Evolutionary conservation across 345 rosid species (phyloP).

Genomic region (Sisymbrium irio): DNA sequence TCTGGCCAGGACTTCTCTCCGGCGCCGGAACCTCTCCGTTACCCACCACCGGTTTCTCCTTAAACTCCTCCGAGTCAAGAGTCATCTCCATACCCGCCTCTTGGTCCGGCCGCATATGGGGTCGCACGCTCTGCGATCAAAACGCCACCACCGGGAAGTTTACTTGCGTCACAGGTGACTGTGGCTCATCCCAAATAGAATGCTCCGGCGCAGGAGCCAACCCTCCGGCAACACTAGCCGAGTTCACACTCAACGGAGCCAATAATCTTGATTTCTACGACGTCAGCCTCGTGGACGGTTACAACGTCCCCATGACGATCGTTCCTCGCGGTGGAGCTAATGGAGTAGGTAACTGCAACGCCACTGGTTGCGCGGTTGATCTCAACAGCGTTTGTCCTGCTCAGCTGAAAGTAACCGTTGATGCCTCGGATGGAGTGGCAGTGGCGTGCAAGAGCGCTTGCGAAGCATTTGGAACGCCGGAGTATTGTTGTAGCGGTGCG

Average conservation of each 20-base stretch:
- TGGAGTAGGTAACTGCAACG: constrained; percentile 41
- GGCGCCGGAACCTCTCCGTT: constrained; percentile 46
- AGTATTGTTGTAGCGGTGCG: constrained; percentile 56
- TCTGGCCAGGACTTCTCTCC: constrained; percentile 65
- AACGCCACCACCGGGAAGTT: constrained; percentile 45
- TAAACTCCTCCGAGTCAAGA: constrained; percentile 38
- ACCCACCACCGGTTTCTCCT: constrained; percentile 55
- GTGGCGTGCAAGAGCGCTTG: constrained; percentile 60
- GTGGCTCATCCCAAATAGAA: constrained; percentile 43
- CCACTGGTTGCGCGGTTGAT: constrained; percentile 48
- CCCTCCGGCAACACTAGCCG: constrained; percentile 57
- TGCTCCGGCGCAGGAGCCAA: constrained; percentile 50
- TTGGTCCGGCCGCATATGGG: constrained; percentile 74
- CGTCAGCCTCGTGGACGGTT: constrained; percentile 69
- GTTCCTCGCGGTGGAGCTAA: constrained; percentile 34
- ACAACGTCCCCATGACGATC: constrained; percentile 54
- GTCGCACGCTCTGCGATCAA: constrained; percentile 48
- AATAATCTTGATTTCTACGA: constrained; percentile 54
- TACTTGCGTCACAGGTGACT: constrained; percentile 59
- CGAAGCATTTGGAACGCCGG: constrained; percentile 46
- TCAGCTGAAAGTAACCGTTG: constrained; percentile 39
- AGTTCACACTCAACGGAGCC: constrained; percentile 49
- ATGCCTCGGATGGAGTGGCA: constrained; percentile 21
- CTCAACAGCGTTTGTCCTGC: constrained; percentile 47
- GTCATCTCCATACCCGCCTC: constrained; percentile 38